Percentiles rank a stretch among this genome's conserved stretches.
These are phyloP conservation scores for Epichloe uncinata DNA, from an alignment of 2,329 filamentous ascomycete species.

Conservation along the genomic window DNA sequence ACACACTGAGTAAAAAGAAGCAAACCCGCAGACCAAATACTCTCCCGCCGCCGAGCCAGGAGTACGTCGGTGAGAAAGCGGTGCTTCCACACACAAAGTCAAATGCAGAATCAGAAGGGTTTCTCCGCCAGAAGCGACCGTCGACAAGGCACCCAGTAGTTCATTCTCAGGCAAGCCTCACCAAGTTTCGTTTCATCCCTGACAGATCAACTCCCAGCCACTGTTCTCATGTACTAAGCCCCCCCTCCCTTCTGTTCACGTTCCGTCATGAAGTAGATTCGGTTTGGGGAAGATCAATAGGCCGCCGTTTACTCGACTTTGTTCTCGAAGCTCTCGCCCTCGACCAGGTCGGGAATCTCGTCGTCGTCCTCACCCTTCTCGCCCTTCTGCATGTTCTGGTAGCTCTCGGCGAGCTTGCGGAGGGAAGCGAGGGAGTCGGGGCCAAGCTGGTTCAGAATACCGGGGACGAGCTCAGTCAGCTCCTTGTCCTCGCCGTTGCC, in stretches of 20 bases:
- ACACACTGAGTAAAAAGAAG: neutral
- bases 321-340: conserved; percentile 95
- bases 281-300: neutral
- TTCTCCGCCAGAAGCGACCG: neutral
- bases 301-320: conserved; percentile 67
- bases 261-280: conserved; percentile 5
- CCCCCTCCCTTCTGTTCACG: neutral
- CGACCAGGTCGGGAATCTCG: conserved; percentile 93
- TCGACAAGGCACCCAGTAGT: neutral
- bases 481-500: conserved; percentile 98
- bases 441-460: conserved; percentile 98
- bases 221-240: conserved; percentile 3
- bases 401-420: conserved; percentile 97
- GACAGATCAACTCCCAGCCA: conserved; percentile 1
- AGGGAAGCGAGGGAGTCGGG: conserved; percentile 95
- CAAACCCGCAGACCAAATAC: neutral
- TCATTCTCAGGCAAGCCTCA: conserved; percentile 2
- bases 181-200: conserved; percentile 2
- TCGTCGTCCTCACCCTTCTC: conserved; percentile 78
- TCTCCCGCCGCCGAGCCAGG: neutral
- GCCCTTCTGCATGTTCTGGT: conserved; percentile 97
- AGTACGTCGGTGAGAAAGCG: neutral
- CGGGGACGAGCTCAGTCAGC: conserved; percentile 96
- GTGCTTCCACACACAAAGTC: neutral
- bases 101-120: neutral